A percentile compares a stretch with the other conserved stretches of the same genome.
These are phyloP conservation scores for Meredithiella fracta DNA, from an alignment of 2,329 filamentous ascomycete species.

Conservation along the genomic window DNA sequence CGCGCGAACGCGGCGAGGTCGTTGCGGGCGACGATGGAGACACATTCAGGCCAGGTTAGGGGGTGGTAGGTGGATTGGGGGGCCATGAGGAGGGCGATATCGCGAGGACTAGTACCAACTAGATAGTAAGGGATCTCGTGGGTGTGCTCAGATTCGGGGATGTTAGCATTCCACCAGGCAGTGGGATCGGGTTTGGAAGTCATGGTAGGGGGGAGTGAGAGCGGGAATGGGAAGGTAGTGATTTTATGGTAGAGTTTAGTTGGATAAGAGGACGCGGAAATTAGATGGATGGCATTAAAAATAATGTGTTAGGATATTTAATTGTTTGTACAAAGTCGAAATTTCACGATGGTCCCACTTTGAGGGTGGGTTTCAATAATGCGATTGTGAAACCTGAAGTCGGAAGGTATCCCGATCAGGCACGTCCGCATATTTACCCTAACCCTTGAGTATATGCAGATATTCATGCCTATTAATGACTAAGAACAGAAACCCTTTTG, in stretches of 20 bases:
- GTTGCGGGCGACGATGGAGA: conserved; percentile 44
- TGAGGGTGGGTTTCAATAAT: no score
- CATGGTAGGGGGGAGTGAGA: background rate
- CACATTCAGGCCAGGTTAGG: conserved; percentile 55
- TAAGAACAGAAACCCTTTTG: no score
- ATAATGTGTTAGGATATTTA: no score
- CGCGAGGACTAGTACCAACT: conserved; percentile 45
- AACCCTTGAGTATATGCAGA: no score
- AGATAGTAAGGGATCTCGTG: conserved; percentile 58
- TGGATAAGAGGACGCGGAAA: background rate
- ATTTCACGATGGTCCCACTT: no score
- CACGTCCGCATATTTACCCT: no score
- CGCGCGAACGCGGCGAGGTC: conserved; percentile 62
- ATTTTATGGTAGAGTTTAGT: background rate
- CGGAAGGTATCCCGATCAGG: no score
- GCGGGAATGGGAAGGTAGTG: background rate
- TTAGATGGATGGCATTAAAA: no score
- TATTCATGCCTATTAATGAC: no score
- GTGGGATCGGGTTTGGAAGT: conserved; percentile 9
- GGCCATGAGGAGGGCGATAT: conserved; percentile 51
- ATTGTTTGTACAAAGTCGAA: no score
- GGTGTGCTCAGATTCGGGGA: conserved; percentile 45
- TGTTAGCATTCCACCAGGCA: conserved; percentile 74
- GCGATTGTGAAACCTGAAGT: no score
- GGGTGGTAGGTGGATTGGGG: conserved; percentile 48